phyloP scores from a whole-genome alignment of 192 early-diverging fungal genomes.

The Chytriomyces sp. region DNA sequence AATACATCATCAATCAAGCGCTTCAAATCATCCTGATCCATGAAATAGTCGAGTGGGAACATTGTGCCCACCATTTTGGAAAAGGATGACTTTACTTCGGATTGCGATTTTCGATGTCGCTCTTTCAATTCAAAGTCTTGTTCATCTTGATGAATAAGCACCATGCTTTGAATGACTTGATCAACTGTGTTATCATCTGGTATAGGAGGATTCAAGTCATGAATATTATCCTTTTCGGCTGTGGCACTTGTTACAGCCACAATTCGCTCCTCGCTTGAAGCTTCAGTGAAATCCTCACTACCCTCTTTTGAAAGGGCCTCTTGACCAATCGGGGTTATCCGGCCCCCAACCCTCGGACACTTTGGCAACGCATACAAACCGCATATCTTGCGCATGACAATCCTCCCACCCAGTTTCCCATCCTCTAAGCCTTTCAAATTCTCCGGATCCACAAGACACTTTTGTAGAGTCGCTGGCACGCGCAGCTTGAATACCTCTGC shows the following conservation, averaged over 20 bases:
- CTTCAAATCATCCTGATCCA: constrained; percentile 9
- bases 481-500: constrained; percentile 9
- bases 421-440: constrained; percentile 17
- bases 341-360: constrained; percentile 6
- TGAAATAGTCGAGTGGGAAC: constrained; percentile 21
- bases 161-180: constrained; percentile 12
- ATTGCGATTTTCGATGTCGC: not conserved
- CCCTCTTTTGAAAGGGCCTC: not conserved
- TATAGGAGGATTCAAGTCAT: not conserved
- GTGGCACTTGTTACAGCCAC: too few relatives aligned
- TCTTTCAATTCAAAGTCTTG: not conserved
- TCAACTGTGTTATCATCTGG: not conserved
- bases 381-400: constrained; percentile 4
- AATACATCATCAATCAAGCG: not conserved
- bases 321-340: constrained; percentile 8
- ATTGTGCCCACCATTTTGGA: constrained; percentile 6
- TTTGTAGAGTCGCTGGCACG: not conserved
- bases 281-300: not conserved
- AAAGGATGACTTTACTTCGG: not conserved
- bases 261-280: not conserved
- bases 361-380: constrained; percentile 9
- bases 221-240: not conserved
- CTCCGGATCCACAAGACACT: constrained; percentile 1
- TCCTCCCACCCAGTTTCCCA: constrained; percentile 11
- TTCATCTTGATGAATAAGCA: constrained; percentile 2